These are phyloP conservation scores for Chloris gayana DNA, from an alignment of 176 grass and related monocot species.

Conservation along the genomic window DNA sequence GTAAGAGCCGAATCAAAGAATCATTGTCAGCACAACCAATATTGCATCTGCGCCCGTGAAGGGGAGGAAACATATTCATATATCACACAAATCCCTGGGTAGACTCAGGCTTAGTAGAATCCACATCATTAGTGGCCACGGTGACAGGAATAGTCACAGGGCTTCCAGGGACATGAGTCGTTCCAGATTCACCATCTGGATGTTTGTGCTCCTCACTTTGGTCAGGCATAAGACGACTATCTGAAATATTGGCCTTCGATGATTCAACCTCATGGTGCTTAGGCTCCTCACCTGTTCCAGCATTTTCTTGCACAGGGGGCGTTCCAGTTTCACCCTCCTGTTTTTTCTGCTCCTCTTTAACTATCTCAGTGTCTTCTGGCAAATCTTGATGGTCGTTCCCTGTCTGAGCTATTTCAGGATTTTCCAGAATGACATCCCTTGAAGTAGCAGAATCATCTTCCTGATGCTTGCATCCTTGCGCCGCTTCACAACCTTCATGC, in stretches of 20 bases:
- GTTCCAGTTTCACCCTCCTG: slow-evolving; percentile 6
- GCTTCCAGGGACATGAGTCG: slow-evolving; percentile 42
- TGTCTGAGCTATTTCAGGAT: background rate
- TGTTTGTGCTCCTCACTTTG: slow-evolving; percentile 35
- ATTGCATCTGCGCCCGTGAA: slow-evolving; percentile 1
- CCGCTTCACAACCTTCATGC: background rate
- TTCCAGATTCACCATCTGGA: slow-evolving; percentile 22
- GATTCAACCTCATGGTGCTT: slow-evolving; percentile 23
- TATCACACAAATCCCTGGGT: slow-evolving; percentile 50
- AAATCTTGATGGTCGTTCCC: background rate
- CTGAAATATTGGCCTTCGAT: background rate
- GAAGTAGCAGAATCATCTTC: slow-evolving; percentile 12
- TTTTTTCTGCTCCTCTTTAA: slow-evolving; percentile 3
- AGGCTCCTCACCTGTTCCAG: slow-evolving; percentile 9
- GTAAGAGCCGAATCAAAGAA: slow-evolving; percentile 11
- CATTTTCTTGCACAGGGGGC: slow-evolving; percentile 21
- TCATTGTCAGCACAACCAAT: background rate
- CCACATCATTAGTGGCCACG: slow-evolving; percentile 21
- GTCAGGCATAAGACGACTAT: slow-evolving; percentile 25
- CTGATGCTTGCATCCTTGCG: slow-evolving; percentile 28
- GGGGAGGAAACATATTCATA: background rate
- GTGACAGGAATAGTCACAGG: slow-evolving; percentile 45
- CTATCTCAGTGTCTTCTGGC: slow-evolving; percentile 16
- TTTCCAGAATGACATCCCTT: background rate
- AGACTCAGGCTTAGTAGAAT: slow-evolving; percentile 44